Evolutionary conservation across 352 stramenopile species (phyloP), one percentile per base, ranked within the genome.

Genomic region (Globisporangium canariense): DNA sequence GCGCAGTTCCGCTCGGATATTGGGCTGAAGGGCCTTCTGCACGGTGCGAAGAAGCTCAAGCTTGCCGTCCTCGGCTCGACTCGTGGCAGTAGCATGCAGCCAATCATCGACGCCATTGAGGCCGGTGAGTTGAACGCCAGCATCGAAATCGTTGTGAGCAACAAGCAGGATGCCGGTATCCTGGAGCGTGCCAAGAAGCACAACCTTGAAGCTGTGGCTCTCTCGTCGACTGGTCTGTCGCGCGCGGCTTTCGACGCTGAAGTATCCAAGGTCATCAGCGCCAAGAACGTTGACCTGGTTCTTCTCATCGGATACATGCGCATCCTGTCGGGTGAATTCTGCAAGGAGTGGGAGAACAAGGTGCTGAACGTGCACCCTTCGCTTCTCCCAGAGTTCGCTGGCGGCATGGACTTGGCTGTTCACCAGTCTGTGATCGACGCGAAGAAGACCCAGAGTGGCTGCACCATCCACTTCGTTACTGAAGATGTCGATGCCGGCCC

Each of bases 301-400:
- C 81, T 99, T 30, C 85, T 99, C 45, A 98, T 99, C 58, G 98
- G 98, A 50, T 99, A 99, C 91, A 99, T 99, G 97, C 90, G 97
- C 52, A 99, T 99, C 71, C 70, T 99, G 5, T 99, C 97, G 40
- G 80, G 74, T 52, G 77, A 90, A 43, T 99, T 99, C 73, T 98
- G 90, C 74, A 83, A 97, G 65, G 88, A 94, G 65, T 99, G 96
- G 96, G 73, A 87, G 63, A 87, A 93, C 71, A 91, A 97, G 64
- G 98, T 98, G 69, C 88, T 99, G 16, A 99, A 99, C 79, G 98
- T 99, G 50, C 98, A 99, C 79, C 98, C 98, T 52, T 99, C 96
- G 46, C 86, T 99, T 38, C 84, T 99, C 22, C 98, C 98, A 14
- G 97, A 99, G 61, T 99, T 99, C 77, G 97, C 96, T 64, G 98